These are phyloP conservation scores for Cytospora paraplurivora DNA, from an alignment of 2,329 filamentous ascomycete species.

Conservation along the genomic window DNA sequence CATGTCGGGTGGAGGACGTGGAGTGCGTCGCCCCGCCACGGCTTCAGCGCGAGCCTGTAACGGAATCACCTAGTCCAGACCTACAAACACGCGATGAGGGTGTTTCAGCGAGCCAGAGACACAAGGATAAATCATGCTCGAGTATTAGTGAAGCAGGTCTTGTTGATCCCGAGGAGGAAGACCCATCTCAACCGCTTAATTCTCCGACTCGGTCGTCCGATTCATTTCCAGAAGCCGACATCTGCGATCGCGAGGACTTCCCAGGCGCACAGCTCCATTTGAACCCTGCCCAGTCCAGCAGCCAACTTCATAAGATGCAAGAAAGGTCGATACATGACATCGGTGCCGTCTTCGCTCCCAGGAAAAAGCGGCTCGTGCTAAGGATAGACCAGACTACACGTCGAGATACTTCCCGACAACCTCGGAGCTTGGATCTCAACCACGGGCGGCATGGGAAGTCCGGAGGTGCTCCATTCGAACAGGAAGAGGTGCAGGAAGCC, in stretches of 20 bases:
- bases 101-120: neutral
- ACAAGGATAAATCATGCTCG: neutral
- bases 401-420: neutral
- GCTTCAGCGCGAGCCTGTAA: neutral
- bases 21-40: constrained; percentile 13
- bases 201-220: neutral
- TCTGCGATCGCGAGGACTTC: neutral
- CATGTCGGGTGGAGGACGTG: constrained; percentile 17
- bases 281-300: neutral
- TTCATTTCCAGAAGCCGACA: neutral
- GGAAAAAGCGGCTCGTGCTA: neutral
- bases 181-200: neutral
- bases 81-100: neutral
- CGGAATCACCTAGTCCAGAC: neutral
- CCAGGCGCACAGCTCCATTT: neutral
- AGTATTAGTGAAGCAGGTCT: neutral
- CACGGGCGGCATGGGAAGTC: neutral
- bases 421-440: neutral
- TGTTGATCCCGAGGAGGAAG: neutral
- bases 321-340: neutral
- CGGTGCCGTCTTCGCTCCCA: neutral
- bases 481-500: neutral
- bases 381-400: neutral
- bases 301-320: neutral
- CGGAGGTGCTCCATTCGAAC: neutral